Conservation (phyloP, 495 filamentous ascomycete genomes). For the Tuber magnatum region DNA sequence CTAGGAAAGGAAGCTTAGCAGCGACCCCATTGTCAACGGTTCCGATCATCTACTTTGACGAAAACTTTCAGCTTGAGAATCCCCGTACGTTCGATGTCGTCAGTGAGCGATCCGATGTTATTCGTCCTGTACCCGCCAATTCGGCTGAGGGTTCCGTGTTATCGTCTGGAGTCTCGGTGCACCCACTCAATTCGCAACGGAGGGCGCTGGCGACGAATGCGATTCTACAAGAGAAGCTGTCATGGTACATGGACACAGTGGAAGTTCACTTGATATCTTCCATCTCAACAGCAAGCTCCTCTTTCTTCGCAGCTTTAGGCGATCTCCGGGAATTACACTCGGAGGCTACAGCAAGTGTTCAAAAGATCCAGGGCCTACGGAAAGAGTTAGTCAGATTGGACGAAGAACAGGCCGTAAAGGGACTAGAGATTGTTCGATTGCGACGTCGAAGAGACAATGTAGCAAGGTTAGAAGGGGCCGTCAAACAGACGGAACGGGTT, state of each 20-base stretch:
- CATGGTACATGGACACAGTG: slow-evolving; percentile 99
- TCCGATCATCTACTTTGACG: slow-evolving; percentile 86
- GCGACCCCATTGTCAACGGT: slow-evolving; percentile 81
- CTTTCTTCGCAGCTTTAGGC: slow-evolving; percentile 92
- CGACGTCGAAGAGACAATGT: slow-evolving; percentile 77
- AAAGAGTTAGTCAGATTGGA: slow-evolving; percentile 74
- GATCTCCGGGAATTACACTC: slow-evolving; percentile 83
- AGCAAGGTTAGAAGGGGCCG: slow-evolving; percentile 69
- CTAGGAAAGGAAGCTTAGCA: slow-evolving; percentile 28
- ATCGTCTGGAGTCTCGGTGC: slow-evolving; percentile 20
- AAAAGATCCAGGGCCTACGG: slow-evolving; percentile 72
- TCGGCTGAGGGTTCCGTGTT: slow-evolving; percentile 42
- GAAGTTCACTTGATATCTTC: slow-evolving; percentile 95
- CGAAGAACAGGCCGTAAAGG: slow-evolving; percentile 75
- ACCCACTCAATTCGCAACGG: slow-evolving; percentile 47
- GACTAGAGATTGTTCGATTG: slow-evolving; percentile 77
- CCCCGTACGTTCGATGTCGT: slow-evolving; percentile 94
- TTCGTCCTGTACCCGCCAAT: slow-evolving; percentile 58
- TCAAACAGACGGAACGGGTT: slow-evolving; percentile 71
- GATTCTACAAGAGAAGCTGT: slow-evolving; percentile 97
- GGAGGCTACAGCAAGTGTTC: slow-evolving; percentile 85
- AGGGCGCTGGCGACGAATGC: slow-evolving; percentile 94
- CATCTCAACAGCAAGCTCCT: slow-evolving; percentile 87
- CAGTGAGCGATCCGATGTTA: slow-evolving; percentile 88
- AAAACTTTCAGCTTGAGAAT: slow-evolving; percentile 92